Evolutionary conservation across 2,329 filamentous ascomycete genomes (phyloP).

Genomic region (Epichloe gansuensis): DNA sequence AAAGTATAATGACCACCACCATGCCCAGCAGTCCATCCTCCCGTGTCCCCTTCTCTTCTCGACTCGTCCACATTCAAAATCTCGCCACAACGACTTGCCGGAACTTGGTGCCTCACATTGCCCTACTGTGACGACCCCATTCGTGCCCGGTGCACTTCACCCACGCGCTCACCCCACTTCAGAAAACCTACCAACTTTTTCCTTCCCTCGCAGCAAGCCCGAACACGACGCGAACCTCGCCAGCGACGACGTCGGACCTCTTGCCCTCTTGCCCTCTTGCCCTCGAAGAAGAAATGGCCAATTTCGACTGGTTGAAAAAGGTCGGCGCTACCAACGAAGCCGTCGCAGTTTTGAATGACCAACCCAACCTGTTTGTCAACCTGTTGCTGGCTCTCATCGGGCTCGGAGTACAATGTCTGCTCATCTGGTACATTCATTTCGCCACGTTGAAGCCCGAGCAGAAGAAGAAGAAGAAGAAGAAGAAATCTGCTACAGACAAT

Average conservation of each 20-base stretch:
- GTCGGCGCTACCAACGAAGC: conserved; percentile 46
- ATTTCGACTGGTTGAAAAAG: conserved; percentile 43
- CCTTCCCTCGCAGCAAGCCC: not conserved
- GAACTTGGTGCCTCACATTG: no score
- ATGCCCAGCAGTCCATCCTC: not conserved
- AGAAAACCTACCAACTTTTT: not conserved
- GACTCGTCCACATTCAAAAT: not conserved
- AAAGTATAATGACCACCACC: not conserved
- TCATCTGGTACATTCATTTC: conserved; percentile 46
- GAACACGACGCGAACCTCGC: not conserved
- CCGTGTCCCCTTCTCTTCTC: not conserved
- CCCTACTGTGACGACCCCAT: no score
- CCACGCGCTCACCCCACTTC: no score
- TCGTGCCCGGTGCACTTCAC: not conserved
- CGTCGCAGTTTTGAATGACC: conserved; percentile 47
- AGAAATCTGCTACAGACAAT: conserved; percentile 7
- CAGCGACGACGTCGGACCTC: not conserved
- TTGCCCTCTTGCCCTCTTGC: no score
- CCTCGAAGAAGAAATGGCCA: conserved; percentile 23
- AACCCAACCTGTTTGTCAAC: conserved; percentile 45
- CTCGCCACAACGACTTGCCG: not conserved
- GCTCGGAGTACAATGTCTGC: conserved; percentile 30
- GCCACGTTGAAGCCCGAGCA: conserved; percentile 49
- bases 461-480: conserved; percentile 36
- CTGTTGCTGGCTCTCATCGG: conserved; percentile 41